Evolutionary conservation across 192 early-diverging fungal species (phyloP), one percentile per base, ranked within the genome.

Genomic region (Coemansia sp.): DNA sequence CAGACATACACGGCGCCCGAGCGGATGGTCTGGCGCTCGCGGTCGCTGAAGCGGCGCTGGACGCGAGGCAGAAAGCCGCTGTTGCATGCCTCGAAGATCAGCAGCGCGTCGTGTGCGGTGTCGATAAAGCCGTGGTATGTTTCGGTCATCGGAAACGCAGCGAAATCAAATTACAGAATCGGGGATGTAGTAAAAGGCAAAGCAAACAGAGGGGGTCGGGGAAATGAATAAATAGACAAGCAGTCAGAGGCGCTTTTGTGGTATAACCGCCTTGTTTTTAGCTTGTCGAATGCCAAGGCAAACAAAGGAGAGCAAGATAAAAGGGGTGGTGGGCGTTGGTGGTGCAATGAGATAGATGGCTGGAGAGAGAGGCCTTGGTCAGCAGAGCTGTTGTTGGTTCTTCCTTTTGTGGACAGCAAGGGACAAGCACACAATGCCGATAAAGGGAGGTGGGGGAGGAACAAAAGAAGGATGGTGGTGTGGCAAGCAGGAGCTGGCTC

Each of bases 21-120:
- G 50, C 83, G 83, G 62, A 95, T 90, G 53, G 82, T 80, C 34
- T 84, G 84, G 55, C 92, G 86, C 74, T 95, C 93, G 48, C 88
- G 88, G 39, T 93, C 91, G 24, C 90, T 87, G 28, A 95, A 82
- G 32, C 93, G 85, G 9, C 93, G 85, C 65, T 90, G 91, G 14
- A 94, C 87, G 42, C 91, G 73, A 18, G 83, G 80, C 45, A 93
- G 77, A 20, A 83, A 74, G 19, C 87, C 85, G 22, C 75, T 60
- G 64, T 90, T 88, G 64, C 91, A 93, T 6, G 93, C 93, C 79
- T 95, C 93, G 63, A 95, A 93, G 32, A 95, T 78, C 58, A 93
- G 70, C 36, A 95, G 85, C 8, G 93, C 93, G 68, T 95, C 93
- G 66, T 90, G 88, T 27, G 91, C 87, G 6, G 92, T 84, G 74